These are phyloP conservation scores for Dorcoceras hygrometricum DNA, from an alignment of 257 asterid genomes.

Conservation along the genomic window DNA sequence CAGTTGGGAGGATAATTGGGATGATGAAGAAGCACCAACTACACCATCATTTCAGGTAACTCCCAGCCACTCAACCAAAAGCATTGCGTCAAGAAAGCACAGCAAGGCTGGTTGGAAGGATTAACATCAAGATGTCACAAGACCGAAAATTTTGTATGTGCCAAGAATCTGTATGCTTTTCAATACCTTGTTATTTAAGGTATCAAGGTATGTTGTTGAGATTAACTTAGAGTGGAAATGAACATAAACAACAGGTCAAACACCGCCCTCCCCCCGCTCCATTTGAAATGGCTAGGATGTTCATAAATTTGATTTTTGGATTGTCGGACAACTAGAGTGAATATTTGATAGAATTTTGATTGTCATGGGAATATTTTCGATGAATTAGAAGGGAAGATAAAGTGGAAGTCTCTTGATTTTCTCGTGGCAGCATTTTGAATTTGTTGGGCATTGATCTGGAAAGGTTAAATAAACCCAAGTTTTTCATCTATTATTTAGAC, in stretches of 20 bases:
- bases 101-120: conserved; percentile 81
- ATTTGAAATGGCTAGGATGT: conserved; percentile 7
- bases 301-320: conserved; percentile 3
- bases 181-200: neutral
- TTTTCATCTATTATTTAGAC: neutral
- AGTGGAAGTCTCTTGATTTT: conserved; percentile 14
- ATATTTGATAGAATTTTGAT: neutral
- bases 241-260: neutral
- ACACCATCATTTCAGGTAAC: conserved; percentile 56
- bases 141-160: neutral
- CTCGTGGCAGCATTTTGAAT: neutral
- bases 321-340: neutral
- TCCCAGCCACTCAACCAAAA: conserved; percentile 56
- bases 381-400: conserved; percentile 8
- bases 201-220: neutral
- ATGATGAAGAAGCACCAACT: conserved; percentile 74
- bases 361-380: neutral
- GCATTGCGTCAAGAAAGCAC: conserved; percentile 50
- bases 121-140: conserved; percentile 26
- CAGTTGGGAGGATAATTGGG: conserved; percentile 83
- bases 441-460: conserved; percentile 13
- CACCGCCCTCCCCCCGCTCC: neutral
- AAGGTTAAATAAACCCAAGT: too few relatives aligned
- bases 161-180: neutral
- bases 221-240: neutral